Conservation (phyloP, 768 basidiomycete species). For the Pulveroboletus ravenelii region DNA sequence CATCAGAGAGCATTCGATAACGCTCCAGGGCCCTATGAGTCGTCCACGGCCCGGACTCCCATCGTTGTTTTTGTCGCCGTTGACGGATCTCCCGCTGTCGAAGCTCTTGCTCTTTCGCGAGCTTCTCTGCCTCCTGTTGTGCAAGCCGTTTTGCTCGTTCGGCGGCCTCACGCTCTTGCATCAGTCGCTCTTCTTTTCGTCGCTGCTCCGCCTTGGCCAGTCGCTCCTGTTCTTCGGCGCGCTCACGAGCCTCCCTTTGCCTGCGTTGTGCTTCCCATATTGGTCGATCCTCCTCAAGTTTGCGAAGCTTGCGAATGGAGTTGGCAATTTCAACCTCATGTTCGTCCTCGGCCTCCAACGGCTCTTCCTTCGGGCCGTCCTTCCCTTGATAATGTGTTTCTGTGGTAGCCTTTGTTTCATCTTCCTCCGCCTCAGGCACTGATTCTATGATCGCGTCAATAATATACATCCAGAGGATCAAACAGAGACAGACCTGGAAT, state of each 20-base stretch:
- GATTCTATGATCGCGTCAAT: constrained; percentile 10
- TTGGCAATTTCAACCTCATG: constrained; percentile 49
- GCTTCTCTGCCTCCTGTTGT: constrained; percentile 28
- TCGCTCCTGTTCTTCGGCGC: constrained; percentile 39
- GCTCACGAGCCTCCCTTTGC: constrained; percentile 40
- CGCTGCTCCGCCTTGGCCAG: constrained; percentile 33
- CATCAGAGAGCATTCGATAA: constrained; percentile 54
- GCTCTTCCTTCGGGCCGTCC: not conserved
- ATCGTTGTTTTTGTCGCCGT: constrained; percentile 48
- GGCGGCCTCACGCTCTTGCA: constrained; percentile 22
- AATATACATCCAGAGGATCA: not conserved
- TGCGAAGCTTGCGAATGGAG: constrained; percentile 62
- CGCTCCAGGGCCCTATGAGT: constrained; percentile 63
- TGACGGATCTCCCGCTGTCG: constrained; percentile 38
- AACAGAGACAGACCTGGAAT: constrained; percentile 18
- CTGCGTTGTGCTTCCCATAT: constrained; percentile 55
- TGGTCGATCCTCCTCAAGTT: constrained; percentile 60
- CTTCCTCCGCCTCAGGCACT: constrained; percentile 11
- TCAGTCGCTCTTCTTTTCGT: constrained; percentile 29
- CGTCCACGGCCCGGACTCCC: constrained; percentile 62
- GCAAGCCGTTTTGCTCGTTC: constrained; percentile 22
- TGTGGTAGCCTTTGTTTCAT: constrained; percentile 1
- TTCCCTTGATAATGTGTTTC: constrained; percentile 6
- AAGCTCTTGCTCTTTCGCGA: constrained; percentile 31
- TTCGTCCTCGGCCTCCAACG: constrained; percentile 7